Percentiles rank a stretch among this genome's conserved stretches.
phyloP scores from a whole-genome alignment of 345 rosid species.

The Bruguiera parviflora region DNA sequence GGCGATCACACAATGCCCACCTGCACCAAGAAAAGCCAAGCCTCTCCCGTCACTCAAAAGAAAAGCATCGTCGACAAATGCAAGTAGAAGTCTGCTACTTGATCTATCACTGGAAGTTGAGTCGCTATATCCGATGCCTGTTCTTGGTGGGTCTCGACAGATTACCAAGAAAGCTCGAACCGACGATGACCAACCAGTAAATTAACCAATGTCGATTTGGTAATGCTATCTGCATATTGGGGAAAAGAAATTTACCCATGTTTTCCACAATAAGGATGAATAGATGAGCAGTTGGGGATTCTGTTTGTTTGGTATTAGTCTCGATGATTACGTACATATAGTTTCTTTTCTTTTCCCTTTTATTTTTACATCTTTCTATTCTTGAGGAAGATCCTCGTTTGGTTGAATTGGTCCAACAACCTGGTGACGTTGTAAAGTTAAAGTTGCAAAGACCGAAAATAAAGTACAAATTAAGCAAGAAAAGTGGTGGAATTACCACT shows the following conservation, averaged over 20 bases:
- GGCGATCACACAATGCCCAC: constrained; percentile 21
- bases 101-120: constrained; percentile 51
- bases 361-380: neutral
- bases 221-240: neutral
- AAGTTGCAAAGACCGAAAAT: constrained; percentile 14
- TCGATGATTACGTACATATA: neutral
- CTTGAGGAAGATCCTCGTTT: neutral
- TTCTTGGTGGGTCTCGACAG: constrained; percentile 10
- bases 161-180: constrained; percentile 62
- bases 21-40: constrained; percentile 23
- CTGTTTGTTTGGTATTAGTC: neutral
- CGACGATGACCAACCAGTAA: constrained; percentile 13
- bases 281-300: neutral
- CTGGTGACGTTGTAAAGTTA: constrained; percentile 24
- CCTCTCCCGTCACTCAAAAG: constrained; percentile 27
- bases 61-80: constrained; percentile 15
- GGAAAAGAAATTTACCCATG: too few relatives aligned
- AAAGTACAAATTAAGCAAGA: constrained; percentile 18
- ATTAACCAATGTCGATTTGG: neutral
- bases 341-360: too few relatives aligned
- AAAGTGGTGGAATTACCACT: constrained; percentile 9
- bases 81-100: constrained; percentile 17
- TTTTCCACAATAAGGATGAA: too few relatives aligned
- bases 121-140: constrained; percentile 32
- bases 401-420: constrained; percentile 12